Conservation (phyloP, 2,329 filamentous ascomycete genomes). For the Dothiorella sarmentorum region DNA sequence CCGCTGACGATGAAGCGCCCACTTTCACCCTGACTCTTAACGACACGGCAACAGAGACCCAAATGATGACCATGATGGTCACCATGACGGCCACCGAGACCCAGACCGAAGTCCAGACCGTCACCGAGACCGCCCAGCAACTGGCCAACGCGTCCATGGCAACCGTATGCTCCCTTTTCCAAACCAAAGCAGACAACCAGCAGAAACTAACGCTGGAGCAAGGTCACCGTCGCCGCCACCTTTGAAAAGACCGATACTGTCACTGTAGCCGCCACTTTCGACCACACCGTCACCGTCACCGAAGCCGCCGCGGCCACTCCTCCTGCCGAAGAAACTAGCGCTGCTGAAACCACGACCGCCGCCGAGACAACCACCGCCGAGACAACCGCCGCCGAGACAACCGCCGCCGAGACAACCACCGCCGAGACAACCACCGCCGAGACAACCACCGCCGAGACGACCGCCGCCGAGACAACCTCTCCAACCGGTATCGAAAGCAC, state of each 20-base stretch:
- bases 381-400: background rate
- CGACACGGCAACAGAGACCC: background rate
- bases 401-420: background rate
- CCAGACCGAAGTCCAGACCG: conserved; percentile 2
- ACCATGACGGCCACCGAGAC: conserved; percentile 5
- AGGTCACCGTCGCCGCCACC: conserved; percentile 6
- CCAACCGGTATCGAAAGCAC: too few species aligned
- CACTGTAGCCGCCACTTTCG: conserved; percentile 7
- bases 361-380: background rate
- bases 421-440: background rate
- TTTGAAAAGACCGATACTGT: conserved; percentile 13
- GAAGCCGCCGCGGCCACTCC: background rate
- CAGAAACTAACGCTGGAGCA: background rate
- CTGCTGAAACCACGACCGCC: too few species aligned
- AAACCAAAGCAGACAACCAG: background rate
- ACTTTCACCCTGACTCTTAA: conserved; percentile 11
- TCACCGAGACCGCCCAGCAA: conserved; percentile 10
- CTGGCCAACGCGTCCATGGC: background rate
- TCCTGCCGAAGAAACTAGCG: background rate
- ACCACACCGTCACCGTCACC: background rate
- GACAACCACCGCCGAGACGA: background rate
- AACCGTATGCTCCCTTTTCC: background rate
- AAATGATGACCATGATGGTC: conserved; percentile 16
- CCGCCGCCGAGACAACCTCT: background rate
- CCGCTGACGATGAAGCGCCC: conserved; percentile 5